Evolutionary conservation across 768 basidiomycete species (phyloP), one percentile per base, ranked within the genome.

Genomic region (Tricholoma terreum): DNA sequence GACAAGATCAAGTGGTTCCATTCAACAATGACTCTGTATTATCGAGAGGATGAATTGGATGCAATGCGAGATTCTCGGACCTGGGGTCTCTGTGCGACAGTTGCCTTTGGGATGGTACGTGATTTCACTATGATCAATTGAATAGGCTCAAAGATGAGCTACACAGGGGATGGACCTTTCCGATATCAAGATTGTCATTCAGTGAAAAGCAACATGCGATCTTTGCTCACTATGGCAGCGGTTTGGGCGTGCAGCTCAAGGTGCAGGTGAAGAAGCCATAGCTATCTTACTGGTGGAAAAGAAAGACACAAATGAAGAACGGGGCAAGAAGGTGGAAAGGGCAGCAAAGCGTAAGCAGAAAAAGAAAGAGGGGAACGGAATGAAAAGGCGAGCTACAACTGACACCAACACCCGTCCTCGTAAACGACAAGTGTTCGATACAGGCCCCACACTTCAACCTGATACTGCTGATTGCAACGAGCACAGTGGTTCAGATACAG

Each of bases 61-160:
- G 54, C 2, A 27, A 15, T 55, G 11, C 42, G 35, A 19, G 27
- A 55, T 24, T 17, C 17, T 7, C 6, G 60, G 14, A 24, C 21
- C 8, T 17, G 30, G 30, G 74, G 72, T 9, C 45, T 72, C 7
- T 67, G 48, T 50, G 62, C 40, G 4, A 75, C 68, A 0, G 71
- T 71, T 35, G 62, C 71, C 17, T 74, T 73, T 57, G 72, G 74
- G 27, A 71, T 76, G 73, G 70, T 75, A 58, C 50, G 67, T 60
- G 9, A 46, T 19, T 42, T 27, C 33, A 27, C 58, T 27, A 36
- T 53, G 24, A 36, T 58, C 21, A 15, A 52, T 24, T 46, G 17
- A 19, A 19, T 10, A 46, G 17, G 19, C 10, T 46, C 17, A 19
- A 10, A 14, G 12, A 46, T 46, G 24, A 19, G 17, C 24, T 27